phyloP scores from a whole-genome alignment of 106 monocot species.

The Allium cepa region DNA sequence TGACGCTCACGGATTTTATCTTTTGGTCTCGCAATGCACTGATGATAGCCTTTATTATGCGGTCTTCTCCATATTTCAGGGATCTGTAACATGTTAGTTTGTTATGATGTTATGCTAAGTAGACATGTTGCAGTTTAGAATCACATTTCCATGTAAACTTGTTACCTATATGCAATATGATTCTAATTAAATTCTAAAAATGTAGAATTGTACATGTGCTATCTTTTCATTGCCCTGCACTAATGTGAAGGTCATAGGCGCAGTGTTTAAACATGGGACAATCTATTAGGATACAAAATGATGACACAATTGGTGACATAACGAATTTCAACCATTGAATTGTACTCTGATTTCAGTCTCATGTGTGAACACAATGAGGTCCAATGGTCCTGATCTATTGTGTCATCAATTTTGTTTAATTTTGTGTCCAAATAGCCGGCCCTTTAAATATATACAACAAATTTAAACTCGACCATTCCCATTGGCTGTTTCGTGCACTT shows the following conservation, averaged over 20 bases:
- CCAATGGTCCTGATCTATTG: no score
- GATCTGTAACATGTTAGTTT: slow-evolving; percentile 15
- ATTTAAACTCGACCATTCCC: no score
- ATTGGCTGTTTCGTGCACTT: no score
- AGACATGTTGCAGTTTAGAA: background rate
- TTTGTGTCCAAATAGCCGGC: no score
- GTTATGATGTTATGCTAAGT: background rate
- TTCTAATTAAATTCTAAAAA: background rate
- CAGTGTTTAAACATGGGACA: no score
- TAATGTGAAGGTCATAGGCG: background rate
- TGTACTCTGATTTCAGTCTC: no score
- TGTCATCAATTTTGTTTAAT: no score
- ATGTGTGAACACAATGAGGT: no score
- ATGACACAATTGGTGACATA: no score
- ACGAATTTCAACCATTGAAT: no score
- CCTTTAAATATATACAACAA: no score
- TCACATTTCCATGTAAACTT: background rate
- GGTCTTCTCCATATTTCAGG: slow-evolving; percentile 41
- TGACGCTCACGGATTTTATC: slow-evolving; percentile 31
- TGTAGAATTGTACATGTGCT: background rate
- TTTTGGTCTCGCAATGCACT: slow-evolving; percentile 40
- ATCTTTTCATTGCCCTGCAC: background rate
- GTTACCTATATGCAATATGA: background rate
- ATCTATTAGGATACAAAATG: no score
- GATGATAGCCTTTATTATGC: slow-evolving; percentile 14